Conservation (phyloP, 495 filamentous ascomycete genomes). For the Neurospora sp. region DNA sequence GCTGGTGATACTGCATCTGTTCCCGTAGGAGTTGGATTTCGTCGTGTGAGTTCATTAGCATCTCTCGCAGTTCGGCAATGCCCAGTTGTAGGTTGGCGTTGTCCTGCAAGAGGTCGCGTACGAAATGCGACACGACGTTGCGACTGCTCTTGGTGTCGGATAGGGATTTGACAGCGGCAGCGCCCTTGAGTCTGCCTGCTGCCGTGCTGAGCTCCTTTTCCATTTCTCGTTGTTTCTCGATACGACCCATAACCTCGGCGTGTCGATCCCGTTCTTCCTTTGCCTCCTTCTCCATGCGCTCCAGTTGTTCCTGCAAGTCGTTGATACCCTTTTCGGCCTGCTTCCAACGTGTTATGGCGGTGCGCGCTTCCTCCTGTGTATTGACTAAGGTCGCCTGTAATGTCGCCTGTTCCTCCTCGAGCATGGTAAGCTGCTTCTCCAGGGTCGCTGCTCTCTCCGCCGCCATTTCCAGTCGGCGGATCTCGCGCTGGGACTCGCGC, state of each 20-base stretch:
- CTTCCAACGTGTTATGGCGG: constrained; percentile 71
- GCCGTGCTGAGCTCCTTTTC: constrained; percentile 63
- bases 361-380: constrained; percentile 60
- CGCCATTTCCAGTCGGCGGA: constrained; percentile 61
- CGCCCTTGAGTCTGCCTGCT: constrained; percentile 67
- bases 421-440: constrained; percentile 61
- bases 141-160: constrained; percentile 37
- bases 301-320: constrained; percentile 75
- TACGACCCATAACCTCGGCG: constrained; percentile 64
- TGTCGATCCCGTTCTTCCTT: constrained; percentile 75
- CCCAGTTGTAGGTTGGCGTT: constrained; percentile 88
- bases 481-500: constrained; percentile 62
- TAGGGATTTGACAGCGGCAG: constrained; percentile 55
- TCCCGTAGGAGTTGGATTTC: constrained; percentile 82
- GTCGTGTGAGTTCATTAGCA: constrained; percentile 87
- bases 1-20: constrained; percentile 73
- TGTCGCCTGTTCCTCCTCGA: constrained; percentile 71
- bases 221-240: constrained; percentile 72
- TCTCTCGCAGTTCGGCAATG: constrained; percentile 80
- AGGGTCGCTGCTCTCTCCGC: constrained; percentile 65
- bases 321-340: constrained; percentile 64
- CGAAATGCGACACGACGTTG: constrained; percentile 79
- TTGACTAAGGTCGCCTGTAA: constrained; percentile 55
- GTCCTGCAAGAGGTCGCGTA: constrained; percentile 89
- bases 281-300: constrained; percentile 78